Evolutionary conservation across 2,329 filamentous ascomycete species (phyloP), one percentile per base, ranked within the genome.

Genomic region (Penicillium decumbens): DNA sequence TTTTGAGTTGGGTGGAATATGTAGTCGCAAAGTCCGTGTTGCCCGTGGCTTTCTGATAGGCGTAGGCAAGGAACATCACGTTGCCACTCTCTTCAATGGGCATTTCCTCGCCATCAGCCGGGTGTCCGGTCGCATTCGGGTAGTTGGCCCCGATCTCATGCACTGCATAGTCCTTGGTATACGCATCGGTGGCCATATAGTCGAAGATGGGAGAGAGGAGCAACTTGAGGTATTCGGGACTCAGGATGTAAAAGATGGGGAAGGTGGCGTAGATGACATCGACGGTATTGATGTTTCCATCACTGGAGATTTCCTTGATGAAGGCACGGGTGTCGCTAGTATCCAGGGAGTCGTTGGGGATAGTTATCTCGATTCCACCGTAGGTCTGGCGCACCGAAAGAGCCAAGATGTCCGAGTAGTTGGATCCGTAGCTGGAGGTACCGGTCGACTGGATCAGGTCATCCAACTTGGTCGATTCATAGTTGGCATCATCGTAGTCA

Each of bases 251-350:
- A 44, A 71, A 70, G n/a, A 73, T 61, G 1, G 71, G 72, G 45
- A 71, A 70, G 0, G 65, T 59, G 2, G 69, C 66, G 43, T 64
- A 71, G 33, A 72, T 67, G n/a, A 73, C 66, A 49, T 73, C 71
- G 4, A 72, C 60, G 1, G 71, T 72, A 49, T 72, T 68, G 45
- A 71, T 61, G 42, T 73, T 71, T 1, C 69, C 71, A 49, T 72
- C 64, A 30, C 67, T 71, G 7, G 67, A 70, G 29, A 73, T 69
- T 42, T 73, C 71, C 41, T 73, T 73, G 47, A 71, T 63, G 47
- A 71, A 72, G 2, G 62, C 64, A 6, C 60, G 56, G 1, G 57
- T 45, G 32, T 66, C 50, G 30, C 38, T 57, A 3, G 63, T 64
- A 38, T 67, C 56, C 13, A 66, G 45, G 3, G 66, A 60, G 15